Percentiles rank a stretch among this genome's conserved stretches.
Conservation (phyloP, 768 basidiomycete genomes). For the Mycena belliarum region DNA sequence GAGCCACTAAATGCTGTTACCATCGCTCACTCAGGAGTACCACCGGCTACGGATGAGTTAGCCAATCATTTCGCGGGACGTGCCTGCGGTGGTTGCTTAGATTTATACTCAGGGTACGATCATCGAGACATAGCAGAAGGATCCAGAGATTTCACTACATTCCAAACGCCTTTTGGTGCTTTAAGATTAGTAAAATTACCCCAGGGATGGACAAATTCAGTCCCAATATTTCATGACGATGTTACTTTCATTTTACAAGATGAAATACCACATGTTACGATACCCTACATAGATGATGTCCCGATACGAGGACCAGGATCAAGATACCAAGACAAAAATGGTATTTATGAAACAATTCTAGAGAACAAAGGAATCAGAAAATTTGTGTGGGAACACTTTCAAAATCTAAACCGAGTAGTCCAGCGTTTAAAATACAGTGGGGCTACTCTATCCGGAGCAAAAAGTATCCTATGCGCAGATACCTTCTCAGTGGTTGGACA, state of each 20-base stretch:
- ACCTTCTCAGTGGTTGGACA: background rate
- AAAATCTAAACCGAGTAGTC: background rate
- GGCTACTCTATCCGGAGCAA: background rate
- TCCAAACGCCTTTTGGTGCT: constrained; percentile 26
- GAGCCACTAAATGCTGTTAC: constrained; percentile 30
- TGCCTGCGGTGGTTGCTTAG: constrained; percentile 19
- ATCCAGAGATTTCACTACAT: constrained; percentile 31
- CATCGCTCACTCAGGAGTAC: constrained; percentile 23
- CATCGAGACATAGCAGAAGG: constrained; percentile 24
- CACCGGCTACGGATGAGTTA: constrained; percentile 20
- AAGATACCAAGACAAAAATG: background rate
- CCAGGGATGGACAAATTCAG: constrained; percentile 29
- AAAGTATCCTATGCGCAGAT: background rate
- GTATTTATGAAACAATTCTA: background rate
- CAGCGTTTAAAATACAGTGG: background rate
- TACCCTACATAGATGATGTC: constrained; percentile 33
- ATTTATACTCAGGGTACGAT: constrained; percentile 29
- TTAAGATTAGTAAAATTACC: constrained; percentile 25
- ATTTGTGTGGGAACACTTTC: background rate
- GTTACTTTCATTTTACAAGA: constrained; percentile 27
- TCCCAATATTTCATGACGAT: constrained; percentile 33
- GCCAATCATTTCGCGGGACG: constrained; percentile 18
- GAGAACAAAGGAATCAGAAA: background rate
- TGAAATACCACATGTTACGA: constrained; percentile 29
- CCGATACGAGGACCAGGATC: constrained; percentile 1